Evolutionary conservation across 1,284 basidiomycete species (phyloP), one percentile per base, ranked within the genome.

Genomic region (Boletus hoseneyae): DNA sequence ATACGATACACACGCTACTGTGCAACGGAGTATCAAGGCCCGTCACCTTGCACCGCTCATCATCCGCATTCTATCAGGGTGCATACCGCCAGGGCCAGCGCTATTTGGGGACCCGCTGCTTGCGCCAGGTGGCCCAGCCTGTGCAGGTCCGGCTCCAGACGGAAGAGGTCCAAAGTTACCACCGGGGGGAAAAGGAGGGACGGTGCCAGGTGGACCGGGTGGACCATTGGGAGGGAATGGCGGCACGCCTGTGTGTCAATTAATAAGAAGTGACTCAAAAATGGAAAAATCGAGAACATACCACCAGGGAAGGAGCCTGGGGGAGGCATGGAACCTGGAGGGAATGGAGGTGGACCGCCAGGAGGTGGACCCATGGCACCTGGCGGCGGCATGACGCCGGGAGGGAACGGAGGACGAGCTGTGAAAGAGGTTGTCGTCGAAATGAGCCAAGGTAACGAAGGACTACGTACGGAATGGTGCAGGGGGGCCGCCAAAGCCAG

Each of bases 21-120:
- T 27, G 29, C 27, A 29, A 30, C 6, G 11, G 6, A 37, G 34
- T 27, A 34, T 34, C 23, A 27, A 27, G 10, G 10, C 25, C 25
- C 33, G 27, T 63, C 50, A 66, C 32, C 65, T 52, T 33, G 61
- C 59, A 34, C 48, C 32, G n/a, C 73, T 80, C 84, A 93, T 82
- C 89, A 93, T 92, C 53, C 89, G 77, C 66, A 90, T 60, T 53
- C 90, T 78, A 70, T 93, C 90, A n/a, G 91, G 91, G 69, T 93
- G 91, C 57, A 93, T 89, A 27, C 80, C 85, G 18, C 73, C 70
- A 42, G 73, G 72, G 16, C 67, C 69, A 9, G 70, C 66, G 52
- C 61, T 72, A 45, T 62, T 61, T 35, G 57, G 59, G 48, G 70
- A 53, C 15, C 53, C 63, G 25, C 52, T 50, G 9, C 33, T 36